phyloP scores from a whole-genome alignment of 2,329 filamentous ascomycete species.

The Diaporthe sp. region DNA sequence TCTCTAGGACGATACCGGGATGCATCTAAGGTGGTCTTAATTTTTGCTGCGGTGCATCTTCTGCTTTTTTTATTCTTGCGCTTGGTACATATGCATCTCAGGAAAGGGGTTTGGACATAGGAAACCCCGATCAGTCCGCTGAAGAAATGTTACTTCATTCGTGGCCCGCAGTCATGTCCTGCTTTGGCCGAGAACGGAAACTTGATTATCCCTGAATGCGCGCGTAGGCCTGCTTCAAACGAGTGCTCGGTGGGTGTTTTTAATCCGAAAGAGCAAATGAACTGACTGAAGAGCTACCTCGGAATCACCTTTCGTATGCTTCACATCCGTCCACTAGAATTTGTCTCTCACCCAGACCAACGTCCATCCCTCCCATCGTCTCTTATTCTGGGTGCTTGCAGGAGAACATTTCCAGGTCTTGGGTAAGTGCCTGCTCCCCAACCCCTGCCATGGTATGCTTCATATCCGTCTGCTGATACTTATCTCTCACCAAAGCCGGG shows the following conservation, averaged over 20 bases:
- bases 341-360: too few relatives aligned
- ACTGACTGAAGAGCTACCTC: neutral
- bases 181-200: neutral
- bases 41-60: constrained; percentile 9
- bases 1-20: constrained; percentile 13
- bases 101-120: constrained; percentile 2
- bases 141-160: neutral
- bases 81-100: constrained; percentile 9
- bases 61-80: neutral
- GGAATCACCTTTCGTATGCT: neutral
- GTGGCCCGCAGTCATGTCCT: neutral
- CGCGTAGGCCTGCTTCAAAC: neutral
- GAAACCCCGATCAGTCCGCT: neutral
- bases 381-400: too few relatives aligned
- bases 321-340: neutral
- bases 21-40: constrained; percentile 22
- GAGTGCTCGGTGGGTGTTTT: neutral
- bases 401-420: too few relatives aligned
- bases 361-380: too few relatives aligned
- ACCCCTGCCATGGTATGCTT: neutral
- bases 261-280: neutral
- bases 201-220: neutral
- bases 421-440: too few relatives aligned
- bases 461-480: neutral
- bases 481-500: neutral